Percentiles rank a stretch among this genome's conserved stretches.
Conservation (phyloP, 495 filamentous ascomycete genomes). For the Pseudoneurospora amorphoporcata region DNA sequence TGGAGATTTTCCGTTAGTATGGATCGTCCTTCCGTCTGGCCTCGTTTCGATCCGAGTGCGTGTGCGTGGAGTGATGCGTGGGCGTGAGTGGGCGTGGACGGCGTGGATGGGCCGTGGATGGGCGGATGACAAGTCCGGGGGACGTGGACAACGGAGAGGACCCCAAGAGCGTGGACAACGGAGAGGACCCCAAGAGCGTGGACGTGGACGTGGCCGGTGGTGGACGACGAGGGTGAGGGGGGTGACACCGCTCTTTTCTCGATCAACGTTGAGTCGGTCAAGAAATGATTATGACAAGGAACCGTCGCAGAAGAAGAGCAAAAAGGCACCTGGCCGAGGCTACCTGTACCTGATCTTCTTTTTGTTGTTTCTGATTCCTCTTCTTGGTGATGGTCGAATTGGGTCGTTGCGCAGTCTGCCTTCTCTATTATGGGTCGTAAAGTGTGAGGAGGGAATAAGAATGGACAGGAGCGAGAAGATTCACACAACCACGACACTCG, state of each 20-base stretch:
- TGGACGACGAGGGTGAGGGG: slow-evolving; percentile 6
- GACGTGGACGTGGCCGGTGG: slow-evolving; percentile 12
- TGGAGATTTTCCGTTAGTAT: slow-evolving; percentile 22
- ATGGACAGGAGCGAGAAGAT: neutral
- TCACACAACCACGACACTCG: neutral
- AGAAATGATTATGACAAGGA: slow-evolving; percentile 22
- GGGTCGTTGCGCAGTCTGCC: neutral
- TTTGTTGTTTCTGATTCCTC: neutral
- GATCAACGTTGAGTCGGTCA: slow-evolving; percentile 25
- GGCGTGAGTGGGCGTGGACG: neutral
- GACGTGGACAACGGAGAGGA: neutral
- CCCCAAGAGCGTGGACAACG: no score
- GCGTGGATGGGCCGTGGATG: neutral
- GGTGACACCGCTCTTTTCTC: slow-evolving; percentile 30
- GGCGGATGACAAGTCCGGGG: neutral
- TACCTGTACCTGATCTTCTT: neutral
- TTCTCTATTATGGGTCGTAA: neutral
- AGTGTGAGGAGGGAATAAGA: neutral
- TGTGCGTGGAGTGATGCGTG: neutral
- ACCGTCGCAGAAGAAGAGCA: neutral
- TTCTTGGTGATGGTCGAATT: neutral
- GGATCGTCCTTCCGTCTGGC: neutral
- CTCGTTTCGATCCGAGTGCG: neutral
- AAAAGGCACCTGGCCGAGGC: neutral
- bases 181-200: neutral